Evolutionary conservation across 2,329 filamentous ascomycete genomes (phyloP), one percentile per base, ranked within the genome.

Genomic region (Scorias spongiosa): DNA sequence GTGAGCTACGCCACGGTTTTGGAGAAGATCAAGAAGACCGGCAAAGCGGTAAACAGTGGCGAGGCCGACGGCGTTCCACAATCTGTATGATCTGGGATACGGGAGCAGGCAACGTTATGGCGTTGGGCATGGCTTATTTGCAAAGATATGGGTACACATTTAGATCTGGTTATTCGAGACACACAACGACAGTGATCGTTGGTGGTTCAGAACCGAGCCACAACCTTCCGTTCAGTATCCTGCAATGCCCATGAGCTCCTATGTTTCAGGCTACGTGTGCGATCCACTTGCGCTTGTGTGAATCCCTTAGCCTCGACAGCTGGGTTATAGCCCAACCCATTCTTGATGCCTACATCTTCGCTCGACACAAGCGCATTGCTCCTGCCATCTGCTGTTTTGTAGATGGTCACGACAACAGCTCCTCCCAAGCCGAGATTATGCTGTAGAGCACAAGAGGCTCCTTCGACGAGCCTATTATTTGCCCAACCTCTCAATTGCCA

Each of bases 401-500:
- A 95, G 2, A 96, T 83, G 0, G 85, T 89, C 17, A 91, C 84
- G 1, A 96, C 88, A 1, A 80, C 87, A 2, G 88, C 89, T 44
- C 91, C 91, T 11, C 89, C 89, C 5, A 96, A 71, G 0, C 89
- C 91, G 1, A 96, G 72, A 59, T 96, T 96, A 61, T 96, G 91
- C 69, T 95, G 88, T 51, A 96, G 68, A 45, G 82, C 84, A 46
- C 77, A 78, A 48, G 67, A 75, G 0, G 87, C 91, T 46, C 72
- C 71, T 15, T 75, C 67, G 1, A 83, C 73, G 12, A 78, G 67
- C 36, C 89, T 75, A 69, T 95, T 95, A 65, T 91, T 94, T 15
- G 89, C 89, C 89, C 89, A 95, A 10, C 89, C 89, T 51, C 89
- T 77, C 54, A 96, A 71, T 59, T 96, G 89, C 89, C 89, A 96